Conservation (phyloP, 148 eudicot genomes). For the Rhododendron ferrugineum region DNA sequence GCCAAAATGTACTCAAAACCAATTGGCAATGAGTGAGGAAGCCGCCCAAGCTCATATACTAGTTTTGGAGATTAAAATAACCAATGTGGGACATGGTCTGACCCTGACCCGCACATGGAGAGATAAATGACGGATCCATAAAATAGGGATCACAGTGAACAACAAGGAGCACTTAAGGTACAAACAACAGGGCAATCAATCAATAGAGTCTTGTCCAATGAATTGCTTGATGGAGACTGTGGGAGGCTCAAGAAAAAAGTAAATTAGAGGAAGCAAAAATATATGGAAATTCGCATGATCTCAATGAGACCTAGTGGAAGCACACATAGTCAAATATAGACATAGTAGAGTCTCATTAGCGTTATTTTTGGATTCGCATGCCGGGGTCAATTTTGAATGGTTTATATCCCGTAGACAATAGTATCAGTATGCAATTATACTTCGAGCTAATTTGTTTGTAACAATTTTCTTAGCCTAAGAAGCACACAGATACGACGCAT, state of each 20-base stretch:
- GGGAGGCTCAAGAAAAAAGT: not conserved
- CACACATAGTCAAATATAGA: not conserved
- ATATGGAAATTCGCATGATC: not conserved
- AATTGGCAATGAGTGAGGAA: too few relatives aligned
- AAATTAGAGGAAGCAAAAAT: too few relatives aligned
- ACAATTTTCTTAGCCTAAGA: not conserved
- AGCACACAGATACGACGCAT: not conserved
- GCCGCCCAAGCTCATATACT: not conserved
- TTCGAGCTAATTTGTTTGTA: not conserved
- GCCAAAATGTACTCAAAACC: too few relatives aligned
- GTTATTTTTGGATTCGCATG: not conserved
- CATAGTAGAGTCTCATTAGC: not conserved
- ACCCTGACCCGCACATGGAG: not conserved
- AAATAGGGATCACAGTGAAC: not conserved
- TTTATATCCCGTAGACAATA: not conserved
- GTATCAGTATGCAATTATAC: not conserved
- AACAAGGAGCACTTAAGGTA: not conserved
- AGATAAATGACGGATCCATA: not conserved
- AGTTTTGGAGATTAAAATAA: too few relatives aligned
- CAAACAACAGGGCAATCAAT: not conserved
- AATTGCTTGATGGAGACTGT: not conserved
- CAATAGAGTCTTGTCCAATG: not conserved
- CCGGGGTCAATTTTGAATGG: not conserved
- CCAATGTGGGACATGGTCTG: not conserved
- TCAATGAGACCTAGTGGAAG: not conserved